phyloP scores from a whole-genome alignment of 1,284 basidiomycete species.

The Cutaneotrichosporon spelunceum region DNA sequence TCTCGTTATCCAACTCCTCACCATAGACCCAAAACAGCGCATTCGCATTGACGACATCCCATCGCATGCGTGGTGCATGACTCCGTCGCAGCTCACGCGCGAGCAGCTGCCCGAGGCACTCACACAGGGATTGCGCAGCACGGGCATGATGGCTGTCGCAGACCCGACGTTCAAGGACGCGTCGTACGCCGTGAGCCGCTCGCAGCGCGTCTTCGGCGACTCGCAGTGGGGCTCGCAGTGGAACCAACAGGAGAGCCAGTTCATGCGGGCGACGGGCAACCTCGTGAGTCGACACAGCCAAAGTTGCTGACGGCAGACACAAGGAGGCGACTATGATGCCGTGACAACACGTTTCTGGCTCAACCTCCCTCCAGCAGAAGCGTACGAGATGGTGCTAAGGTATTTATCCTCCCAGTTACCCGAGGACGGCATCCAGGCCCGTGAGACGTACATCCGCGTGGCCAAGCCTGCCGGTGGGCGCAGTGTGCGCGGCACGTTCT shows the following conservation, averaged over 20 bases:
- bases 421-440: constrained; percentile 28
- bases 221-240: constrained; percentile 38
- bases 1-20: constrained; percentile 68
- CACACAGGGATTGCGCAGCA: constrained; percentile 62
- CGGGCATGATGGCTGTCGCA: constrained; percentile 65
- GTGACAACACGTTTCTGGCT: constrained; percentile 49
- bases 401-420: constrained; percentile 25
- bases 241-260: constrained; percentile 48
- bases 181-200: constrained; percentile 42
- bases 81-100: constrained; percentile 61
- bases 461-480: constrained; percentile 41
- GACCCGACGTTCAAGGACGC: constrained; percentile 55
- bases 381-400: constrained; percentile 30
- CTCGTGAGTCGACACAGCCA: constrained; percentile 33
- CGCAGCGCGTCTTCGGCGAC: constrained; percentile 38
- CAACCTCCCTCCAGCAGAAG: constrained; percentile 28
- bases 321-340: constrained; percentile 43
- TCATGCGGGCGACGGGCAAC: constrained; percentile 49
- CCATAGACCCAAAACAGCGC: constrained; percentile 67
- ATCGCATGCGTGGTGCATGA: constrained; percentile 73
- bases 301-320: constrained; percentile 30
- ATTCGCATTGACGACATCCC: constrained; percentile 68
- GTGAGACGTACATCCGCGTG: constrained; percentile 28
- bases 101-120: constrained; percentile 67
- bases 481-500: constrained; percentile 37